Percentiles rank a stretch among this genome's conserved stretches.
Conservation (phyloP, 73 alveolate species). For the Paramecium sexaurelia region DNA sequence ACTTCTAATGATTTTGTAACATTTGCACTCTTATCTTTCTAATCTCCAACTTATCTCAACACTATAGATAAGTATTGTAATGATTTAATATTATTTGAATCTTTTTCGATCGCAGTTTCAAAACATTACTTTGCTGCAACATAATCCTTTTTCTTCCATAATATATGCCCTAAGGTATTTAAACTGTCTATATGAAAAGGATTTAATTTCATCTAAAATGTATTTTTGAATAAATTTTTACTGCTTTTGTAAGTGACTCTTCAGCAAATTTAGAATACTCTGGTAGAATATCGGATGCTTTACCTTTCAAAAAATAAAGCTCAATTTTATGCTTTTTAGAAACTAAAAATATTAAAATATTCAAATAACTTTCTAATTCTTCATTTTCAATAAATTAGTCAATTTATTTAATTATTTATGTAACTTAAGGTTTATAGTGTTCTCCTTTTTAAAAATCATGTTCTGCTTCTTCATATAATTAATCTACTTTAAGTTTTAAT, state of each 20-base stretch:
- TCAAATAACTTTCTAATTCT: background rate
- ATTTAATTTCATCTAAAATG: conserved; percentile 38
- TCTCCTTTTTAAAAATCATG: conserved; percentile 25
- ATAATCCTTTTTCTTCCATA: conserved; percentile 55
- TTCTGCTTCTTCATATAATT: background rate
- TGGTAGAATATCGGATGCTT: conserved; percentile 36
- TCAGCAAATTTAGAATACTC: conserved; percentile 44
- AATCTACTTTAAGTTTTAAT: background rate
- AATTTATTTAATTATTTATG: background rate
- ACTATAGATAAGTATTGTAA: conserved; percentile 38
- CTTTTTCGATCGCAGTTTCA: conserved; percentile 43
- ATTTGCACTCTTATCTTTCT: background rate
- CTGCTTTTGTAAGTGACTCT: conserved; percentile 51
- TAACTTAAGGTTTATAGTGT: conserved; percentile 1
- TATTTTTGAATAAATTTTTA: background rate
- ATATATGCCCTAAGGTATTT: conserved; percentile 39
- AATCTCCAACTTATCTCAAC: conserved; percentile 45
- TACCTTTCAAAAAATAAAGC: conserved; percentile 37
- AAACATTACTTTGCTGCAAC: conserved; percentile 45
- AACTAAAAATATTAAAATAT: background rate
- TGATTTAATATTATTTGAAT: conserved; percentile 46
- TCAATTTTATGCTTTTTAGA: conserved; percentile 18
- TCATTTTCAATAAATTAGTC: conserved; percentile 2
- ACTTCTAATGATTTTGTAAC: background rate
- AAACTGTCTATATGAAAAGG: conserved; percentile 43